Evolutionary conservation across 202 grass and related monocot species (phyloP).

Genomic region (Schoenoplectus tabernaemontani): DNA sequence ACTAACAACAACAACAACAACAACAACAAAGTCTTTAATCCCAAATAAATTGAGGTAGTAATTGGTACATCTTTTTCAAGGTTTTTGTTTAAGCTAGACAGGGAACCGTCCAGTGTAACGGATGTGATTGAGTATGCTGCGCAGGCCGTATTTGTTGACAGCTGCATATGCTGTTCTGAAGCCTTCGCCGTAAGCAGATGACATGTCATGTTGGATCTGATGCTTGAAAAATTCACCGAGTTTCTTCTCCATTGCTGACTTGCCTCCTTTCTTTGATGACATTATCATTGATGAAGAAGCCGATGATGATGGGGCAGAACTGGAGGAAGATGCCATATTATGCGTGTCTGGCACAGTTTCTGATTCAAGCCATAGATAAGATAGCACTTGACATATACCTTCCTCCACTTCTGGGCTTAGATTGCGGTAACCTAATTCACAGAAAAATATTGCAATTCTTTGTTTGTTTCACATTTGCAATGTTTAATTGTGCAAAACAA

Average conservation of each 20-base stretch:
- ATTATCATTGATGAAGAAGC: conserved; percentile 42
- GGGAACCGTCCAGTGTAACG: conserved; percentile 51
- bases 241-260: conserved; percentile 80
- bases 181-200: conserved; percentile 74
- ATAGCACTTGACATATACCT: conserved; percentile 96
- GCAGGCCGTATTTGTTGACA: conserved; percentile 69
- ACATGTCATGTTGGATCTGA: conserved; percentile 84
- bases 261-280: conserved; percentile 69
- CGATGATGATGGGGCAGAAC: conserved; percentile 38
- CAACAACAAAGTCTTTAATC: too few relatives aligned
- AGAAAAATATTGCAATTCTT: background rate
- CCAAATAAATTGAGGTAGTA: too few relatives aligned
- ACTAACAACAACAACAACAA: too few relatives aligned
- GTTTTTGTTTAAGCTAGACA: conserved; percentile 39
- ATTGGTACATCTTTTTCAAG: background rate
- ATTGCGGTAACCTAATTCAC: conserved; percentile 53
- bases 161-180: conserved; percentile 75
- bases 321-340: conserved; percentile 25
- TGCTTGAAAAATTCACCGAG: conserved; percentile 95
- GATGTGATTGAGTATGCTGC: conserved; percentile 71
- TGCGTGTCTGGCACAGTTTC: conserved; percentile 50
- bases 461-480: conserved; percentile 7
- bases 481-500: too few relatives aligned
- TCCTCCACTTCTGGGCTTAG: conserved; percentile 67
- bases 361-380: conserved; percentile 83